Percentiles rank a stretch among this genome's conserved stretches.
These are phyloP conservation scores for Starmerella apis DNA, from an alignment of 805 yeast species.

Conservation along the genomic window DNA sequence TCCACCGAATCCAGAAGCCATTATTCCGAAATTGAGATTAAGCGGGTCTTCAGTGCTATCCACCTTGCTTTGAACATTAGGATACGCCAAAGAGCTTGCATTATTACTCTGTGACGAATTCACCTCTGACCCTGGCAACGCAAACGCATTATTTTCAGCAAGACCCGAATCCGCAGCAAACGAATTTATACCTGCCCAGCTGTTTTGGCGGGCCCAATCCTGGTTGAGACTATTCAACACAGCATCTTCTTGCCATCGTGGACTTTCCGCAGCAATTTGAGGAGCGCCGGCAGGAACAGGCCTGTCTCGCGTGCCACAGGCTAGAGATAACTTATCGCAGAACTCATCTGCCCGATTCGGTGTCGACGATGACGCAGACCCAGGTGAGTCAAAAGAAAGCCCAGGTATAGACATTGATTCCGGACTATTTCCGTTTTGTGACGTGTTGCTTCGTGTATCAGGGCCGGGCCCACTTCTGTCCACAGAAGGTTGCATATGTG, in stretches of 20 bases:
- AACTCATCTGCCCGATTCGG: constrained; percentile 43
- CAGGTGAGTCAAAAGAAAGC: constrained; percentile 15
- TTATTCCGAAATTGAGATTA: constrained; percentile 19
- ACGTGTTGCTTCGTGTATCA: not conserved
- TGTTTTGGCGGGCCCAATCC: constrained; percentile 13
- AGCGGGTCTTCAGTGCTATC: constrained; percentile 8
- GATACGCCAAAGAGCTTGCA: no score
- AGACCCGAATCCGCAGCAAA: not conserved
- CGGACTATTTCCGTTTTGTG: constrained; percentile 3
- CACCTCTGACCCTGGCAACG: not conserved
- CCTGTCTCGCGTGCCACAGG: constrained; percentile 65
- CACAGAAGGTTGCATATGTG: not conserved
- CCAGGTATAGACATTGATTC: constrained; percentile 12
- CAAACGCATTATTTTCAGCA: not conserved
- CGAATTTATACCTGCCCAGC: not conserved
- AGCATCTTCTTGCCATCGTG: constrained; percentile 20
- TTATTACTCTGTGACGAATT: not conserved
- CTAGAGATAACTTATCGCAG: constrained; percentile 64
- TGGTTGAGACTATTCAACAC: constrained; percentile 7
- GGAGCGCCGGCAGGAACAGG: constrained; percentile 35
- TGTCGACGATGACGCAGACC: constrained; percentile 6
- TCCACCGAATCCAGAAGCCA: constrained; percentile 18
- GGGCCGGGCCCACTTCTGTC: not conserved
- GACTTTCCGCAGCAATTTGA: constrained; percentile 19
- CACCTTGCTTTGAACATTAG: not conserved